phyloP scores from a whole-genome alignment of 306 rosid species.

The Casuarina equisetifolia region DNA sequence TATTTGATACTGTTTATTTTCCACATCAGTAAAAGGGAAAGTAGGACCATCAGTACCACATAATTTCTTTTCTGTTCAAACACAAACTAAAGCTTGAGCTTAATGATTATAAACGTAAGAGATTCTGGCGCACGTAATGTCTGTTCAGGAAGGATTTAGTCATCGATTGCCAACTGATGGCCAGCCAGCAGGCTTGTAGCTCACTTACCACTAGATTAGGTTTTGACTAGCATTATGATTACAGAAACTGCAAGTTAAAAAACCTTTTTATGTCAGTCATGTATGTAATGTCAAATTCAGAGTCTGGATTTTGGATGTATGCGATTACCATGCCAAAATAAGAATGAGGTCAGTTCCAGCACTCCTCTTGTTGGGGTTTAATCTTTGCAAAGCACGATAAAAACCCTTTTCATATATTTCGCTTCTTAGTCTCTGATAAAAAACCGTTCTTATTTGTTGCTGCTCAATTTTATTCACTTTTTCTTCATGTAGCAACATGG shows the following conservation, averaged over 20 bases:
- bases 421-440: background rate
- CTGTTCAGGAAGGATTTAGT: background rate
- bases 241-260: background rate
- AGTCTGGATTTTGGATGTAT: background rate
- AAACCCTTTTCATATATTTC: background rate
- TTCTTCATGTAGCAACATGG: background rate
- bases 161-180: background rate
- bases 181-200: background rate
- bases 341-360: background rate
- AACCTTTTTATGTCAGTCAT: background rate
- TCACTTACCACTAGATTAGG: background rate
- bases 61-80: background rate
- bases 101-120: background rate
- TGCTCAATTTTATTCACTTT: background rate
- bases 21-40: background rate
- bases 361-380: background rate
- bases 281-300: background rate
- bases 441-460: no score
- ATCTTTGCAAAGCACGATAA: background rate
- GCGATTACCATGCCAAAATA: background rate
- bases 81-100: background rate
- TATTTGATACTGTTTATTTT: background rate
- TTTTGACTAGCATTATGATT: background rate
- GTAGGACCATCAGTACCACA: background rate
- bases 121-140: background rate